Evolutionary conservation across 2,329 filamentous ascomycete genomes (phyloP).

Genomic region (Fusarium succisae): DNA sequence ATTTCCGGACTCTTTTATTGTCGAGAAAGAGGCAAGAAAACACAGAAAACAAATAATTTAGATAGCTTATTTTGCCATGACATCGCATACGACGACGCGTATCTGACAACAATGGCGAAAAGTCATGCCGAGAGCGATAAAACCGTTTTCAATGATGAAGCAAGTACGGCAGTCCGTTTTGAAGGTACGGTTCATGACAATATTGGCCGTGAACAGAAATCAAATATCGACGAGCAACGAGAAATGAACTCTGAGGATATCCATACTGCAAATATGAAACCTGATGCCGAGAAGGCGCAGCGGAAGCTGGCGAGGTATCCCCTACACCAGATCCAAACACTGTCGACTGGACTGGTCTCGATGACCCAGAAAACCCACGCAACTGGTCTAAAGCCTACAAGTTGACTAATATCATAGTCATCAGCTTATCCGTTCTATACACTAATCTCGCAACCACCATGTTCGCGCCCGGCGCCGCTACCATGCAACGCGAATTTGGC

Average conservation of each 20-base stretch:
- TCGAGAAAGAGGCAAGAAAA: neutral
- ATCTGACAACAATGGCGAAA: too few relatives aligned
- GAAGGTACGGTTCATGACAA: too few relatives aligned
- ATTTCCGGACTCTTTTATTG: fast-evolving
- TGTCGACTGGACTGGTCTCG: neutral
- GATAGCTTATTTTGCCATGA: neutral
- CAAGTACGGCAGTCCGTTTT: too few relatives aligned
- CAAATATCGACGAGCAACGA: neutral
- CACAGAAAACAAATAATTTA: too few relatives aligned
- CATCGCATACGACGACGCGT: neutral
- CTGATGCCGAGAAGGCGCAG: fast-evolving
- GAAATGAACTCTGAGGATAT: neutral
- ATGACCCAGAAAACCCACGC: neutral
- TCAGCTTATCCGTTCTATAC: neutral
- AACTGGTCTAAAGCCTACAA: neutral
- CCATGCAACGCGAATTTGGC: neutral
- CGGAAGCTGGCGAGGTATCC: neutral
- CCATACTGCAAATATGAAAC: fast-evolving
- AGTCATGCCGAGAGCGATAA: fast-evolving
- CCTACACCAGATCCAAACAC: too few relatives aligned
- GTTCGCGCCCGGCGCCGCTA: neutral
- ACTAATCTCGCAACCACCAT: neutral
- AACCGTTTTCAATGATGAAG: too few relatives aligned
- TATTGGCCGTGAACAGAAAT: too few relatives aligned
- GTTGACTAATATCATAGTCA: neutral